Conservation (phyloP, 208 protist species). For the Trypanosoma platydactyli region DNA sequence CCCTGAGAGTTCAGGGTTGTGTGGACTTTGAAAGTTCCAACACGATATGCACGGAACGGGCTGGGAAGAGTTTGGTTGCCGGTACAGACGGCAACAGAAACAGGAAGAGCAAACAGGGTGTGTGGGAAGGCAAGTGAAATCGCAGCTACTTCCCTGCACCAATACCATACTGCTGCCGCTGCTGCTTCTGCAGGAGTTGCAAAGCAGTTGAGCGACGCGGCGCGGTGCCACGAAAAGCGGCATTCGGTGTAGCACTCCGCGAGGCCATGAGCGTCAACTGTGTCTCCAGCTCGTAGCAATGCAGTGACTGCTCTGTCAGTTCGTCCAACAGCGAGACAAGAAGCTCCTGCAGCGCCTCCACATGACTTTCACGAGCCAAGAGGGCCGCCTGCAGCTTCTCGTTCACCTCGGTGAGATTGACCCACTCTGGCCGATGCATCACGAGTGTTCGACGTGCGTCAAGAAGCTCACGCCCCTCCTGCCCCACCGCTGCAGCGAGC, state of each 20-base stretch:
- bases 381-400: slow-evolving; percentile 22
- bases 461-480: slow-evolving; percentile 34
- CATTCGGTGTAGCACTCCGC: too few relatives aligned
- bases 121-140: background rate
- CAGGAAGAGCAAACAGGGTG: background rate
- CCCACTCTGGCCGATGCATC: slow-evolving; percentile 11
- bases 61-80: too few relatives aligned
- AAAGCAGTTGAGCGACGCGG: slow-evolving; percentile 21
- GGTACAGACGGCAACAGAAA: too few relatives aligned
- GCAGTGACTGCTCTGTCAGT: slow-evolving; percentile 27
- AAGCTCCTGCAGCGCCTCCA: slow-evolving; percentile 32
- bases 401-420: slow-evolving; percentile 27
- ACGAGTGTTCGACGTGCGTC: slow-evolving; percentile 16
- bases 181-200: slow-evolving; percentile 11
- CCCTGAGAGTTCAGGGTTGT: too few relatives aligned
- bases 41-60: too few relatives aligned
- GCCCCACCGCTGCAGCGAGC: slow-evolving; percentile 13
- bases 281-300: slow-evolving; percentile 25
- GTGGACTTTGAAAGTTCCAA: too few relatives aligned
- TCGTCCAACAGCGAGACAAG: slow-evolving; percentile 30
- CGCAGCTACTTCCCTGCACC: background rate
- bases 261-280: slow-evolving; percentile 18
- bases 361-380: slow-evolving; percentile 29
- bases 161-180: slow-evolving; percentile 1
- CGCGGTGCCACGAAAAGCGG: background rate